Evolutionary conservation across 129 eudicot species (phyloP).

Genomic region (Tagetes erecta): DNA sequence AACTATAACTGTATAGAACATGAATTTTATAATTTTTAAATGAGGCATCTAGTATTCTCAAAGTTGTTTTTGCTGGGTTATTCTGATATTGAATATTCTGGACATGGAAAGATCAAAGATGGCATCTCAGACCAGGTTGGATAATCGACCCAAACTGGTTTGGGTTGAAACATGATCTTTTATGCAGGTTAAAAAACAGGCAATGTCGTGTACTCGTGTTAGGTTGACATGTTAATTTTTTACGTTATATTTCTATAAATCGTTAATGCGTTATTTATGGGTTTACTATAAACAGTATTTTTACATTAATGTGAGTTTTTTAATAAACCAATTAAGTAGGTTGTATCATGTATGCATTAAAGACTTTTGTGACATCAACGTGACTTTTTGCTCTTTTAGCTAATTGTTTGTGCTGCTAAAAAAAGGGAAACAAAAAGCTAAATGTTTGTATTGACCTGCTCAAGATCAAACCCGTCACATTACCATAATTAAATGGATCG

Average conservation of each 20-base stretch:
- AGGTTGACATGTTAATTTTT: background rate
- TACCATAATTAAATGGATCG: background rate
- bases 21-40: background rate
- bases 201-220: background rate
- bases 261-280: background rate
- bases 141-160: background rate
- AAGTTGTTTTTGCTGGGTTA: background rate
- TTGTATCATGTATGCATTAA: background rate
- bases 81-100: background rate
- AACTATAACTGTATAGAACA: conserved; percentile 3
- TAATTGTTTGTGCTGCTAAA: background rate
- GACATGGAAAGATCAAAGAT: background rate
- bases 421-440: no score
- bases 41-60: background rate
- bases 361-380: background rate
- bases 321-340: background rate
- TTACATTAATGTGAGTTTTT: background rate
- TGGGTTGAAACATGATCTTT: background rate
- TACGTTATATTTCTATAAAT: no score
- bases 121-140: background rate
- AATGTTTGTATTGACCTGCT: background rate
- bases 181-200: background rate
- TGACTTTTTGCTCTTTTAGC: background rate
- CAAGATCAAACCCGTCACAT: background rate
- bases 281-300: background rate